Evolutionary conservation across 1,284 basidiomycete species (phyloP), one percentile per base, ranked within the genome.

Genomic region (Laetiporus sulphureus): DNA sequence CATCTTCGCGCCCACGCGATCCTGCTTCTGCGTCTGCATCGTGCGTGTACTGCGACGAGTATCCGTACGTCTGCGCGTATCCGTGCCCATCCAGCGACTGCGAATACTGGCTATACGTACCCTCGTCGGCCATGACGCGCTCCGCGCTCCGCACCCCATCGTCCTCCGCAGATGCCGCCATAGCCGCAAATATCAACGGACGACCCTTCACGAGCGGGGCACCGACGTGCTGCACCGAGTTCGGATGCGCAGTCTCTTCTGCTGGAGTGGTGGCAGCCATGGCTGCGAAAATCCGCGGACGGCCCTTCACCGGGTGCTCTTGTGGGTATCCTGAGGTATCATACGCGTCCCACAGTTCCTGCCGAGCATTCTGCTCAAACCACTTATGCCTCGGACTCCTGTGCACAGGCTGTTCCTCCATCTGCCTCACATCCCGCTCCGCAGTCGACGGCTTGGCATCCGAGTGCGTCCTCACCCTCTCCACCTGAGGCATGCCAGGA

Each of bases 241-340:
- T 15, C 29, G 13, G n/a, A 13, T 36, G 19, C 8, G 3, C 25
- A 20, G 21, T 19, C 38, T 30, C 25, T 22, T 25, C 22, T 20
- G 36, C 29, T 23, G 32, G 20, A 6, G 19, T 13, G 4, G 29
- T 18, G n/a, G 11, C 4, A 29, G 50, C 46, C 57, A 56, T 57
- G 23, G 58, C 53, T 3, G 58, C 57, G 46, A 64, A 60, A 38
- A 59, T 62, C 36, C 55, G 52, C 22, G 61, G 58, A 10, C 54
- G 50, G 20, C 59, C 57, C 16, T 49, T 55, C n/a, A 57, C 44
- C 32, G 55, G 54, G 0, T 52, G 53, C 38, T 46, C 13, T 41
- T 35, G 33, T 8, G 19, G 34, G n/a, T n/a, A n/a, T n/a, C n/a
- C n/a, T n/a, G n/a, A n/a, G n/a, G n/a, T n/a, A n/a, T n/a, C n/a